phyloP scores from a whole-genome alignment of 148 eudicot genomes.

The Limonium bicolor region DNA sequence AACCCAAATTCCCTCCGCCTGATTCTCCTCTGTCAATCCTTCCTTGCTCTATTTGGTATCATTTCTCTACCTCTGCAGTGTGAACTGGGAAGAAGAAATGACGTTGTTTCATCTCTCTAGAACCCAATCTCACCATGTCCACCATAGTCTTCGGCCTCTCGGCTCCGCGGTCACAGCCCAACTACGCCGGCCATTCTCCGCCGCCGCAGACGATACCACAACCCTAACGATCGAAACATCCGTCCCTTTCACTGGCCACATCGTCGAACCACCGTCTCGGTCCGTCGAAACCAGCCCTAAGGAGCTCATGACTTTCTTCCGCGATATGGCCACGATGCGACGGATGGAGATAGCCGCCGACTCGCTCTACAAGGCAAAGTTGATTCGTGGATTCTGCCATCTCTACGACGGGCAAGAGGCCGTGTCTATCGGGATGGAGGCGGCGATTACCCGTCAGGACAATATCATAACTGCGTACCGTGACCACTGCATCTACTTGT shows the following conservation, averaged over 20 bases:
- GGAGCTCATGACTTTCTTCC: slow-evolving; percentile 66
- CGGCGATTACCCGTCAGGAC: slow-evolving; percentile 65
- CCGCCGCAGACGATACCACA: slow-evolving; percentile 13
- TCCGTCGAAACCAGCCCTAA: slow-evolving; percentile 33
- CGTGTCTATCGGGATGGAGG: slow-evolving; percentile 81
- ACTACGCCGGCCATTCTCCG: slow-evolving; percentile 21
- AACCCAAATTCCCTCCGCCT: background rate
- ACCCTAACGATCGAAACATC: slow-evolving; percentile 59
- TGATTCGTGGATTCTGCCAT: slow-evolving; percentile 85
- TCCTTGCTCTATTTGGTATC: background rate
- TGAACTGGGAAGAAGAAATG: background rate
- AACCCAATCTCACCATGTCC: background rate
- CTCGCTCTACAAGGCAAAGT: slow-evolving; percentile 74
- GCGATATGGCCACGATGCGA: slow-evolving; percentile 58
- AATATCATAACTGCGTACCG: slow-evolving; percentile 74
- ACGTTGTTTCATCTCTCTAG: slow-evolving; percentile 1
- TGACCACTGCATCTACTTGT: slow-evolving; percentile 64
- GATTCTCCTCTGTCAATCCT: background rate
- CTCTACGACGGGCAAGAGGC: slow-evolving; percentile 97
- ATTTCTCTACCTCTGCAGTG: background rate
- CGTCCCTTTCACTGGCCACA: slow-evolving; percentile 63
- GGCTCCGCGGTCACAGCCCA: too few relatives aligned
- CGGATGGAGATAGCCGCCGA: slow-evolving; percentile 95
- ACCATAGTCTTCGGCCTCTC: background rate
- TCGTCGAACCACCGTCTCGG: slow-evolving; percentile 57